phyloP scores from a whole-genome alignment of 306 rosid genomes.

The Cicer pinnatifidum region DNA sequence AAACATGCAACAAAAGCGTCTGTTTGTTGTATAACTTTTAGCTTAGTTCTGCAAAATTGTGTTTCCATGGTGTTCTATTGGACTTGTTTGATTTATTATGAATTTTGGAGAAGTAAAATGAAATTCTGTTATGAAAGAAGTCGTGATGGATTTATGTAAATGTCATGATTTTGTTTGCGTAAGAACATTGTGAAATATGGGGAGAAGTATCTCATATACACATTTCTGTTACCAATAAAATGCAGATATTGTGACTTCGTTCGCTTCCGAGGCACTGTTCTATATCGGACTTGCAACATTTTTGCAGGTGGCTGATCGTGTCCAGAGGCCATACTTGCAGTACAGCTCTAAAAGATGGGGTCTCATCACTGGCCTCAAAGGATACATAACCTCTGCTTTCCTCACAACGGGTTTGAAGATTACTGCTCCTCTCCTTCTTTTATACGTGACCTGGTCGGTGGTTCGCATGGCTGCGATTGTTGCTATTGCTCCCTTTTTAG shows the following conservation, averaged over 20 bases:
- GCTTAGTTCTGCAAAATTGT: constrained; percentile 2
- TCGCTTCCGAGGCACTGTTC: constrained; percentile 64
- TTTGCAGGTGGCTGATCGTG: constrained; percentile 69
- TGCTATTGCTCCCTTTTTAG: constrained; percentile 62
- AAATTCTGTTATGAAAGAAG: neutral
- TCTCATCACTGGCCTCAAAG: constrained; percentile 90
- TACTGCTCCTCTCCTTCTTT: constrained; percentile 58
- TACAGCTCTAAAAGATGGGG: constrained; percentile 94
- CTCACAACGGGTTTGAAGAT: constrained; percentile 73
- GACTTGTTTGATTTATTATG: neutral
- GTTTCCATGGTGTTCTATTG: constrained; percentile 2
- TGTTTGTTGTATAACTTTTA: constrained; percentile 16
- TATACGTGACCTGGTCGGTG: constrained; percentile 64
- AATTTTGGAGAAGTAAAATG: constrained; percentile 12
- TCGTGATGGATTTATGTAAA: neutral
- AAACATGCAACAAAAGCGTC: neutral
- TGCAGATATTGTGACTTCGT: constrained; percentile 70
- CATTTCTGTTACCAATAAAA: constrained; percentile 39
- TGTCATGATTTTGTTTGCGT: constrained; percentile 16
- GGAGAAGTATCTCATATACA: constrained; percentile 20
- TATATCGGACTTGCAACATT: constrained; percentile 73
- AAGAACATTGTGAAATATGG: neutral
- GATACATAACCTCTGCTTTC: constrained; percentile 70
- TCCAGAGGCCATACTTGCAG: constrained; percentile 85
- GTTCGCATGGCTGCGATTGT: constrained; percentile 64